phyloP scores from a whole-genome alignment of 2,329 filamentous ascomycete species.

The Escovopsis sp. region DNA sequence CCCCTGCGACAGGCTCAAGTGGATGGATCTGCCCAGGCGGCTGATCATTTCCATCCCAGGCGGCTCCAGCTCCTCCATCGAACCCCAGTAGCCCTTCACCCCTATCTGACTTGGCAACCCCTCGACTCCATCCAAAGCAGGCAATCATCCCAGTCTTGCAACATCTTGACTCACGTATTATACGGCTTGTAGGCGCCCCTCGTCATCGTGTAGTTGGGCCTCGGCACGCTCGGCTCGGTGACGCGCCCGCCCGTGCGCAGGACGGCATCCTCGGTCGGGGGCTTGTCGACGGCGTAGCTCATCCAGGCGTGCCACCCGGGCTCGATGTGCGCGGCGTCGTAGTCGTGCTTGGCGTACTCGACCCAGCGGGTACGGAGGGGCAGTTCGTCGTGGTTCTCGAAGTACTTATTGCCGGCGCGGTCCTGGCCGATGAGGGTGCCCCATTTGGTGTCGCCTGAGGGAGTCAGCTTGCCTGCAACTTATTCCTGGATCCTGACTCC shows the following conservation, averaged over 20 bases:
- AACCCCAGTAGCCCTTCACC: no score
- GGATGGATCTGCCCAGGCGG: no score
- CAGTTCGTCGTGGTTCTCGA: slow-evolving; percentile 87
- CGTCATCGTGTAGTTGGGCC: slow-evolving; percentile 59
- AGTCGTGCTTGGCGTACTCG: slow-evolving; percentile 83
- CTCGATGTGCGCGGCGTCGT: slow-evolving; percentile 71
- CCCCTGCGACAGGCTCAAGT: no score
- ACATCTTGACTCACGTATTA: slow-evolving; percentile 84
- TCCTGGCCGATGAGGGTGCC: slow-evolving; percentile 74
- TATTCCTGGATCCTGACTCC: no score
- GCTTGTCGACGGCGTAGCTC: slow-evolving; percentile 78
- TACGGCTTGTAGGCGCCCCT: slow-evolving; percentile 82
- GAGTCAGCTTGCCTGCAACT: no score
- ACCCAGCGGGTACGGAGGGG: slow-evolving; percentile 96
- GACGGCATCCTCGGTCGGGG: slow-evolving; percentile 62
- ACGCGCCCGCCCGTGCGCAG: slow-evolving; percentile 48
- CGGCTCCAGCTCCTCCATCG: no score
- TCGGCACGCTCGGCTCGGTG: slow-evolving; percentile 61
- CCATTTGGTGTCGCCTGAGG: slow-evolving; percentile 82
- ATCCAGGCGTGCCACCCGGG: slow-evolving; percentile 98
- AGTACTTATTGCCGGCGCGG: slow-evolving; percentile 94
- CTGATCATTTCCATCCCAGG: no score
- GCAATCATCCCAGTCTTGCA: no score
- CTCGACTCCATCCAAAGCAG: no score
- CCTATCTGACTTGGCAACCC: no score